Base-by-base conservation (phyloP, 2,329 filamentous ascomycete genomes). In the Phoma sp. region DNA sequence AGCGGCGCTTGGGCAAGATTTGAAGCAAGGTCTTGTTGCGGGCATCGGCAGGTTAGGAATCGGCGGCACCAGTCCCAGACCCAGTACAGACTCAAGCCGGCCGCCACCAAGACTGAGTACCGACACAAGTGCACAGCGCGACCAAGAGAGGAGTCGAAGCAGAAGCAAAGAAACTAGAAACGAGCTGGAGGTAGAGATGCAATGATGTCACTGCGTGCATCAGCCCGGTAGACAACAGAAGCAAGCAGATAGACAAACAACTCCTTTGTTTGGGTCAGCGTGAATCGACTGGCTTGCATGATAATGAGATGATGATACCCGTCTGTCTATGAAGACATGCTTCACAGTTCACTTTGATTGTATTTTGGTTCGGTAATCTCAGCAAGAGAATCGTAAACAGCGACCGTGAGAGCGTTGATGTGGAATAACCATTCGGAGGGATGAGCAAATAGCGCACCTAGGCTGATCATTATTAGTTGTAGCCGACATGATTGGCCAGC, bases 171-270 rank as follows among this genome's bases (percentile, higher is more conserved):
- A 60, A 25, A 57, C 52, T 5, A 61, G 56, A 46, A 57, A 67
- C 29, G 65, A 69, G 45, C 56, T 74, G 49, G 73, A 74, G 48
- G 67, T 73, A 10, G 74, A 74, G 60, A 72, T 73, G 70, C 69
- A 74, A 49, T 75, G 11, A 33, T 18, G 28, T 12, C 23, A 25
- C 23, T 25, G 5, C 23, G 23, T 25, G 23, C n/a, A n/a, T n/a
- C n/a, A n/a, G n/a, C n/a, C n/a, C n/a, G n/a, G n/a, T n/a, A n/a
- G n/a, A n/a, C n/a, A n/a, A n/a, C n/a, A n/a, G n/a, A n/a, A n/a
- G n/a, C n/a, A n/a, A n/a, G n/a, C n/a, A n/a, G n/a, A n/a, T n/a
- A n/a, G n/a, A n/a, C n/a, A n/a, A n/a, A n/a, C n/a, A n/a, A n/a
- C n/a, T n/a, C n/a, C n/a, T n/a, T n/a, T n/a, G n/a, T n/a, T n/a